Evolutionary conservation across 306 rosid species (phyloP).

Genomic region (Fragaria vesca): DNA sequence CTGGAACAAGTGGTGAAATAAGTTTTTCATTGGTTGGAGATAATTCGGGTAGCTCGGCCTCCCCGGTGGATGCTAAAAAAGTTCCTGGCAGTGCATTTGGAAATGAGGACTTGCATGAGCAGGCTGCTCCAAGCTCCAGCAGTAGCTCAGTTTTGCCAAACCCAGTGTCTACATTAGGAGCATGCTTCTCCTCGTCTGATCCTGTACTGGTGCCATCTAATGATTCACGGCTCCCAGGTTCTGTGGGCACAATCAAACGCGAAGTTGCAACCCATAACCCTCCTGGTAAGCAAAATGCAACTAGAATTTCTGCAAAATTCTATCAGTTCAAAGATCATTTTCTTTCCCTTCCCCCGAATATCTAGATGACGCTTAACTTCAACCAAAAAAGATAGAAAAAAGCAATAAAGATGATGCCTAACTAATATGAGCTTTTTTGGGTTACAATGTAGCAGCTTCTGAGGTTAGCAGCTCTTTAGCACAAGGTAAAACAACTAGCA

Average conservation of each 20-base stretch:
- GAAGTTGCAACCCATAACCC: constrained; percentile 55
- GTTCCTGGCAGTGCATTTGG: constrained; percentile 35
- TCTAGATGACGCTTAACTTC: constrained; percentile 1
- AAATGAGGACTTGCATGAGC: constrained; percentile 34
- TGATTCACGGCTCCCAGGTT: constrained; percentile 59
- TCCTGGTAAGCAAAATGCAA: constrained; percentile 50
- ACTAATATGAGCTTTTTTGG: neutral
- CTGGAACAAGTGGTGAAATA: constrained; percentile 40
- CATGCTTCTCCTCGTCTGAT: constrained; percentile 60
- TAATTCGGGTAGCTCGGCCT: constrained; percentile 39
- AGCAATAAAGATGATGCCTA: neutral
- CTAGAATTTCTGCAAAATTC: constrained; percentile 28
- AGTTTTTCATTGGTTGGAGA: constrained; percentile 42
- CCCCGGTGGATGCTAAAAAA: constrained; percentile 42
- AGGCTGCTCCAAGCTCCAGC: constrained; percentile 38
- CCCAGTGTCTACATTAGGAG: constrained; percentile 45
- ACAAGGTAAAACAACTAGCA: constrained; percentile 52
- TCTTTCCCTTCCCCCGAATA: neutral
- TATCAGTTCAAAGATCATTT: neutral
- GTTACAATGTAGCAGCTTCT: constrained; percentile 45
- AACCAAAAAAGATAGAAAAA: neutral
- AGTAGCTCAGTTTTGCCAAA: constrained; percentile 30
- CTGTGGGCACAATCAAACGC: constrained; percentile 55
- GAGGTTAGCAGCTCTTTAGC: constrained; percentile 52
- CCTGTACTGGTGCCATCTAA: constrained; percentile 59